A percentile compares a stretch with the other conserved stretches of the same genome.
These are phyloP conservation scores for Rhizopogon vulgaris DNA, from an alignment of 768 basidiomycete species.

Conservation along the genomic window DNA sequence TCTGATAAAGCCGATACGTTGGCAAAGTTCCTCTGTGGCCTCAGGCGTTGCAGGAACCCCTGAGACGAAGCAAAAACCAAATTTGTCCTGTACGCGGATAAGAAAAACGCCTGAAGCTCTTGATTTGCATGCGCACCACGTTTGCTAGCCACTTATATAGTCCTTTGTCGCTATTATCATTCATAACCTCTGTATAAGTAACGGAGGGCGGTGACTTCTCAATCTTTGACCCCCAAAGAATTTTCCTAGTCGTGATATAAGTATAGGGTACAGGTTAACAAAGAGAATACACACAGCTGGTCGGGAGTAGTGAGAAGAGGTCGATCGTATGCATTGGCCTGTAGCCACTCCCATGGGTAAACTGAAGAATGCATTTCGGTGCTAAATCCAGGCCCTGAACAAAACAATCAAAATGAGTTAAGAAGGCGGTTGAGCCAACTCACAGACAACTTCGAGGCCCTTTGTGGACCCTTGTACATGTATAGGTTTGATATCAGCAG, in stretches of 20 bases:
- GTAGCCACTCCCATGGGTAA: slow-evolving; percentile 87
- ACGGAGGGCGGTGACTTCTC: slow-evolving; percentile 69
- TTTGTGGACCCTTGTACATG: slow-evolving; percentile 47
- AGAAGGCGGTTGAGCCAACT: slow-evolving; percentile 16
- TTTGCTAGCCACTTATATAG: slow-evolving; percentile 77
- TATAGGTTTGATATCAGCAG: slow-evolving; percentile 61
- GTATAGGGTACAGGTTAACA: neutral
- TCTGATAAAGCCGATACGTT: slow-evolving; percentile 81
- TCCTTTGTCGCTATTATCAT: slow-evolving; percentile 49
- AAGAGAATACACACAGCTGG: slow-evolving; percentile 39
- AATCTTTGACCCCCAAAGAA: slow-evolving; percentile 80
- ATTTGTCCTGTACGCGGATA: slow-evolving; percentile 53
- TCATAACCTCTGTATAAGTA: slow-evolving; percentile 69
- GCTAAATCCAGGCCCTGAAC: slow-evolving; percentile 15
- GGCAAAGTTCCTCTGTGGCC: slow-evolving; percentile 73
- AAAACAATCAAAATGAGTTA: neutral
- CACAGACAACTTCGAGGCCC: slow-evolving; percentile 75
- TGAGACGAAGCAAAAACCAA: slow-evolving; percentile 84
- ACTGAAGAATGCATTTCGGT: slow-evolving; percentile 64
- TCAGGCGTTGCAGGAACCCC: slow-evolving; percentile 77
- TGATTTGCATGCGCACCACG: slow-evolving; percentile 46
- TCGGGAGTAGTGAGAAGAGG: slow-evolving; percentile 25
- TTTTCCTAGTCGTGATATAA: slow-evolving; percentile 36
- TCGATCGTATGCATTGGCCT: slow-evolving; percentile 76
- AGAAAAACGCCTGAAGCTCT: neutral